Conservation (phyloP, 2,329 filamentous ascomycete species). For the Neofusicoccum umdonicola region DNA sequence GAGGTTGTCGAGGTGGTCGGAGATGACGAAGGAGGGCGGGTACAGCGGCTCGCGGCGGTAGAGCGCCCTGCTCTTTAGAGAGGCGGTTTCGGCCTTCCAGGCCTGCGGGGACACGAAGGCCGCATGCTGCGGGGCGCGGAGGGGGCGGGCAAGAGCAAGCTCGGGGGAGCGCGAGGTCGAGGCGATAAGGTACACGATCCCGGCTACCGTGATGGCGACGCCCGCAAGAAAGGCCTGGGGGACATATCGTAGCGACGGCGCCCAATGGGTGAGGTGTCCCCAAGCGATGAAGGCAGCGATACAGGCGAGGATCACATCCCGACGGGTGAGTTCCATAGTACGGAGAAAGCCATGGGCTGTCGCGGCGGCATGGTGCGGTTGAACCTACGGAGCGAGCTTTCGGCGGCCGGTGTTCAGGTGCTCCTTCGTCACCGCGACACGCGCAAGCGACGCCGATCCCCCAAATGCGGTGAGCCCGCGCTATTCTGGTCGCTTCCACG, state of each 20-base stretch:
- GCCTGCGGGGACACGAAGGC: slow-evolving; percentile 61
- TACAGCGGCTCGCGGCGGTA: slow-evolving; percentile 72
- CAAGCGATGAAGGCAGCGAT: slow-evolving; percentile 77
- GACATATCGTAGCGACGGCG: slow-evolving; percentile 78
- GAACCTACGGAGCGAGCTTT: slow-evolving; percentile 11
- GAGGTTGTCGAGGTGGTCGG: slow-evolving; percentile 74
- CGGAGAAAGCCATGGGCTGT: slow-evolving; percentile 29
- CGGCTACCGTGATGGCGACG: slow-evolving; percentile 53
- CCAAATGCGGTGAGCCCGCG: background rate
- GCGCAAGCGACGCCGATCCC: slow-evolving; percentile 3
- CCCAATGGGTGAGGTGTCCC: slow-evolving; percentile 80
- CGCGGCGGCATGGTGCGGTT: slow-evolving; percentile 18
- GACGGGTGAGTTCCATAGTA: slow-evolving; percentile 67
- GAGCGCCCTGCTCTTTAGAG: slow-evolving; percentile 62
- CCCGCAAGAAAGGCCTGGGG: slow-evolving; percentile 81
- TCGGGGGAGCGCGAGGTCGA: slow-evolving; percentile 54
- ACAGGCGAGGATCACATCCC: slow-evolving; percentile 65
- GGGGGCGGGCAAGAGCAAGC: slow-evolving; percentile 32
- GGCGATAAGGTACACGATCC: slow-evolving; percentile 58
- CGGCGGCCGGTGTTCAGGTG: background rate
- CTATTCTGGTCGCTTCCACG: background rate
- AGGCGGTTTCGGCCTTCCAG: slow-evolving; percentile 71
- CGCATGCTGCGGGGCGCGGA: slow-evolving; percentile 32
- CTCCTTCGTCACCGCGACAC: slow-evolving; percentile 1
- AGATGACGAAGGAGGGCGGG: slow-evolving; percentile 72